A percentile compares a stretch with the other conserved stretches of the same genome.
Conservation (phyloP, 225 moss, liverwort and hornwort genomes). For the Ulota crispa region DNA sequence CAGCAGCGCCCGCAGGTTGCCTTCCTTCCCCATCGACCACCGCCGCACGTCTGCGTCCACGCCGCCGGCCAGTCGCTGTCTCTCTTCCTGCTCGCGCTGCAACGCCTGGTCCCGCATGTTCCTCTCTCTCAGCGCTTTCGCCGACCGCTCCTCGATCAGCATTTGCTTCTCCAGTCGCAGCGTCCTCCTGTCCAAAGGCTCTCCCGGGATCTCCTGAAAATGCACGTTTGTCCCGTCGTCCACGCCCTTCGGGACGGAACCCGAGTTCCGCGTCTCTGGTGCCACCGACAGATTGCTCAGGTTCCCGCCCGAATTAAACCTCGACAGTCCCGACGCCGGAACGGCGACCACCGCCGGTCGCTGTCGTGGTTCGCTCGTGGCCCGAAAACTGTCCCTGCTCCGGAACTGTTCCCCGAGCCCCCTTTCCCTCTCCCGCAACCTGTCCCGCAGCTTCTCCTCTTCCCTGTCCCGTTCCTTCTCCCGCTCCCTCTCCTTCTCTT, state of each 20-base stretch:
- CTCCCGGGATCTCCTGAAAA: slow-evolving; percentile 60
- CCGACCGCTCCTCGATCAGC: slow-evolving; percentile 84
- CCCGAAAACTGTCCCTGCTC: slow-evolving; percentile 54
- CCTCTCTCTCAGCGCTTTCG: slow-evolving; percentile 77
- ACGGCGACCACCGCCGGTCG: slow-evolving; percentile 37
- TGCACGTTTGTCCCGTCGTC: slow-evolving; percentile 70
- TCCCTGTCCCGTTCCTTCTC: slow-evolving; percentile 52
- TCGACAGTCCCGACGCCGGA: slow-evolving; percentile 32
- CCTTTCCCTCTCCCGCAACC: slow-evolving; percentile 51
- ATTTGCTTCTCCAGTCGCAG: slow-evolving; percentile 66
- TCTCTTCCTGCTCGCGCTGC: slow-evolving; percentile 86
- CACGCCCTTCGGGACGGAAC: slow-evolving; percentile 32
- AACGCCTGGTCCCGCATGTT: slow-evolving; percentile 86
- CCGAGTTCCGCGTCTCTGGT: slow-evolving; percentile 15
- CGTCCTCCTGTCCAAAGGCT: slow-evolving; percentile 51
- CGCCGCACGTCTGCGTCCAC: slow-evolving; percentile 89
- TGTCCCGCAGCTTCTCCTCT: slow-evolving; percentile 55
- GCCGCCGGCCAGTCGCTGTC: slow-evolving; percentile 67
- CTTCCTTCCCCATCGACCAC: slow-evolving; percentile 94
- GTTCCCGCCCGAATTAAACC: slow-evolving; percentile 48
- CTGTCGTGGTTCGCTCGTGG: slow-evolving; percentile 66
- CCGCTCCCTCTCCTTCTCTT: slow-evolving; percentile 55
- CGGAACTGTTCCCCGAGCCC: slow-evolving; percentile 60
- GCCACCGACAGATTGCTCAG: slow-evolving; percentile 37
- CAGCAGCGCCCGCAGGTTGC: slow-evolving; percentile 85